These are phyloP conservation scores for Skeletonema tropicum DNA, from an alignment of 108 stramenopile species.

Conservation along the genomic window DNA sequence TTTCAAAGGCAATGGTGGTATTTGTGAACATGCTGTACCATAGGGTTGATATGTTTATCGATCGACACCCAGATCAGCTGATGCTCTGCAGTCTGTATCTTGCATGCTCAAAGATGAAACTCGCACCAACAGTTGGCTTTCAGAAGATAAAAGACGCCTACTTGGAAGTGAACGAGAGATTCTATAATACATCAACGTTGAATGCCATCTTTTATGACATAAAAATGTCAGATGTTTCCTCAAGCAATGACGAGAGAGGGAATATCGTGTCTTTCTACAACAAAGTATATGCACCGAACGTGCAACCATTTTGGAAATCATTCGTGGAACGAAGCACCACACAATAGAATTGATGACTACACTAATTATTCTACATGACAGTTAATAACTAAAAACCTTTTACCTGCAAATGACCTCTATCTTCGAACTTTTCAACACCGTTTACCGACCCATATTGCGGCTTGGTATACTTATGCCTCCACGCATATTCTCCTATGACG, in stretches of 20 bases:
- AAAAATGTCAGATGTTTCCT: not conserved
- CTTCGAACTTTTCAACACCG: slow-evolving; percentile 33
- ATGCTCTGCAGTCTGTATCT: slow-evolving; percentile 11
- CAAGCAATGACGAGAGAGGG: not conserved
- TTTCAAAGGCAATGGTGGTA: not conserved
- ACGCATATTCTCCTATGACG: slow-evolving; percentile 48
- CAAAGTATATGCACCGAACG: not conserved
- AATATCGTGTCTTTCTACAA: slow-evolving; percentile 11
- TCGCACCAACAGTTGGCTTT: slow-evolving; percentile 7
- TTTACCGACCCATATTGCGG: slow-evolving; percentile 43
- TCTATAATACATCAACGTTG: not conserved
- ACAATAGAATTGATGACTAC: not conserved
- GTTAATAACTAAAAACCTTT: slow-evolving; percentile 13
- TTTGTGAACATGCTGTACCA: slow-evolving; percentile 10
- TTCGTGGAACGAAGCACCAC: not conserved
- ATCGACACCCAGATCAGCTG: slow-evolving; percentile 21
- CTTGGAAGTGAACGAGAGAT: slow-evolving; percentile 4
- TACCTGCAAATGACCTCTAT: slow-evolving; percentile 39
- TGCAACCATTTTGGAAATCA: not conserved
- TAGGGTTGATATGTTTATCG: slow-evolving; percentile 3
- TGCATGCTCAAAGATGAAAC: slow-evolving; percentile 13
- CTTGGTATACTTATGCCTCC: slow-evolving; percentile 43
- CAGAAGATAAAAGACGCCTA: slow-evolving; percentile 10
- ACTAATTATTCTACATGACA: not conserved
- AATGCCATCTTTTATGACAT: slow-evolving; percentile 5